These are phyloP conservation scores for Umbellularia californica DNA, from an alignment of 164 flowering plant species.

Conservation along the genomic window DNA sequence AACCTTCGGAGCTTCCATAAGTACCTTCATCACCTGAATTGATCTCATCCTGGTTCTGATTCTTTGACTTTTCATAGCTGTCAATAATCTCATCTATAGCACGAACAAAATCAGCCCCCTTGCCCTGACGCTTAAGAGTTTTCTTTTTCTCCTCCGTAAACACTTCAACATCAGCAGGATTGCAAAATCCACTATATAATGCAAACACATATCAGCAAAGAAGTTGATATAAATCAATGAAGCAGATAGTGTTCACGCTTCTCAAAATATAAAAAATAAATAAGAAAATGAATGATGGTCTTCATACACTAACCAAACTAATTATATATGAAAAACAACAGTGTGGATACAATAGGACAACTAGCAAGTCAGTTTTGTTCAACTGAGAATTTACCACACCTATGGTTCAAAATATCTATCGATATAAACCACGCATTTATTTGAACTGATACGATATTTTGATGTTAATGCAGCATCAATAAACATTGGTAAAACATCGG, in stretches of 20 bases:
- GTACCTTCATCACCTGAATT: slow-evolving; percentile 40
- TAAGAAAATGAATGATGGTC: not conserved
- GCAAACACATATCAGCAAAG: slow-evolving; percentile 4
- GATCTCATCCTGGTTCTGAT: slow-evolving; percentile 31
- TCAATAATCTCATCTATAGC: slow-evolving; percentile 90
- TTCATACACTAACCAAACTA: not conserved
- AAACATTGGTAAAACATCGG: no score
- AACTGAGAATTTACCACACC: no score
- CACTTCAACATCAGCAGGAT: slow-evolving; percentile 91
- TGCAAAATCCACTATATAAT: slow-evolving; percentile 80
- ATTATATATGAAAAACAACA: not conserved
- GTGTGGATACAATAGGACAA: not conserved
- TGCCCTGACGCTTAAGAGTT: slow-evolving; percentile 74
- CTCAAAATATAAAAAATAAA: no score
- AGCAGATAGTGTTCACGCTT: not conserved
- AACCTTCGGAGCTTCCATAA: slow-evolving; percentile 30
- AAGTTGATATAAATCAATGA: not conserved
- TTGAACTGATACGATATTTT: no score
- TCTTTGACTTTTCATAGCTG: slow-evolving; percentile 64
- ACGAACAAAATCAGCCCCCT: slow-evolving; percentile 90
- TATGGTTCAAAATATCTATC: no score
- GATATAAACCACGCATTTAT: no score
- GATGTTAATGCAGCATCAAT: no score
- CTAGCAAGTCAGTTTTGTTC: no score
- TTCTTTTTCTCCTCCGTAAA: slow-evolving; percentile 95